These are phyloP conservation scores for Ophiocordyceps camponoti-leonardi DNA, from an alignment of 2,329 filamentous ascomycete species.

Conservation along the genomic window DNA sequence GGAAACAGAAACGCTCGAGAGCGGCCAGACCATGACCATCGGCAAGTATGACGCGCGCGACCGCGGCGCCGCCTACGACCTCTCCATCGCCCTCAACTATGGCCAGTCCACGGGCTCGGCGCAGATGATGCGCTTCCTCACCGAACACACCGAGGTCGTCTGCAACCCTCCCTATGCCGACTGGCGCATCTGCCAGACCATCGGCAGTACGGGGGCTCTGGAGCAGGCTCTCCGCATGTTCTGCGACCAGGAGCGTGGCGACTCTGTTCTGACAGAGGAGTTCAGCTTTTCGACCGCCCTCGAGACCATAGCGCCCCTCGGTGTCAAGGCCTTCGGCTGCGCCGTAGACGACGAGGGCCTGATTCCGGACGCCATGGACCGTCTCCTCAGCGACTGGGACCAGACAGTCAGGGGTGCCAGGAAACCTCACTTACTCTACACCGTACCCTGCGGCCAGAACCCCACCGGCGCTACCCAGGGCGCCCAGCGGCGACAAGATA, in stretches of 20 bases:
- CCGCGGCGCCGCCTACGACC: constrained; percentile 41
- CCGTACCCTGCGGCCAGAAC: constrained; percentile 66
- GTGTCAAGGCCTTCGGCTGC: constrained; percentile 32
- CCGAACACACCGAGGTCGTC: constrained; percentile 88
- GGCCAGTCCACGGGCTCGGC: constrained; percentile 72
- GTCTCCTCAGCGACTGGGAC: constrained; percentile 33
- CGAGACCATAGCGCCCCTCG: constrained; percentile 37
- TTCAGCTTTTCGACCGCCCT: constrained; percentile 71
- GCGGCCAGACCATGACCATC: constrained; percentile 43
- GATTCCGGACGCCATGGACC: constrained; percentile 32
- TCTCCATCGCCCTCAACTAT: constrained; percentile 85
- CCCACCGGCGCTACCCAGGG: constrained; percentile 76
- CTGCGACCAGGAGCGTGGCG: constrained; percentile 47
- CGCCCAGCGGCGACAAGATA: constrained; percentile 43
- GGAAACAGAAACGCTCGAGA: constrained; percentile 44
- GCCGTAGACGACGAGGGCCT: constrained; percentile 36
- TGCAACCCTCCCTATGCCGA: constrained; percentile 77
- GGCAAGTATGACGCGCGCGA: constrained; percentile 72
- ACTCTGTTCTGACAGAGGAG: constrained; percentile 72
- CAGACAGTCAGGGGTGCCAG: constrained; percentile 21
- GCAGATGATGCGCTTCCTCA: constrained; percentile 77
- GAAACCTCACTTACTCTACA: constrained; percentile 40
- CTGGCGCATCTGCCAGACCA: constrained; percentile 70
- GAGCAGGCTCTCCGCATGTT: constrained; percentile 78
- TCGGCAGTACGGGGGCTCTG: constrained; percentile 72